These are phyloP conservation scores for Dalbergia oliveri DNA, from an alignment of 306 rosid genomes.

Conservation along the genomic window DNA sequence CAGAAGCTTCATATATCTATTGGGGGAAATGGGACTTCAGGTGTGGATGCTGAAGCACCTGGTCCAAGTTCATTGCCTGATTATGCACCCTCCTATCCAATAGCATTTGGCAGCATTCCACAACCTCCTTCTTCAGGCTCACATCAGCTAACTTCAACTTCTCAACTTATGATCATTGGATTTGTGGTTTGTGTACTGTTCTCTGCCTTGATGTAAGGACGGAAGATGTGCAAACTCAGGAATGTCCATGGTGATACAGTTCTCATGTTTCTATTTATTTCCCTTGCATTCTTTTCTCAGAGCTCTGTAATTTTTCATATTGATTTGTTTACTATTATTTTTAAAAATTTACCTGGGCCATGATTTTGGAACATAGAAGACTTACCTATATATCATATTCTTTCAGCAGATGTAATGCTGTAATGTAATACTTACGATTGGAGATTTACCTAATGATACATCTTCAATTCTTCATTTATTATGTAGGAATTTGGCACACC, in stretches of 20 bases:
- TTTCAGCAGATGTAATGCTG: slow-evolving; percentile 15
- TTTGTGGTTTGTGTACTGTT: slow-evolving; percentile 35
- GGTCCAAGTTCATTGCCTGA: slow-evolving; percentile 61
- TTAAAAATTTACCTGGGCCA: slow-evolving; percentile 15
- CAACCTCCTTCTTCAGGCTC: slow-evolving; percentile 56
- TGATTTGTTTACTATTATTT: not conserved
- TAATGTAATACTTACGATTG: slow-evolving; percentile 4
- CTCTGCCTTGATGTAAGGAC: slow-evolving; percentile 46
- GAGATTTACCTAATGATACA: slow-evolving; percentile 17
- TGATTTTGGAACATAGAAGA: slow-evolving; percentile 24
- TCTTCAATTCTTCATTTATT: slow-evolving; percentile 8
- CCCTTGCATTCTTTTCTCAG: slow-evolving; percentile 38
- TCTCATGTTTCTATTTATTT: not conserved
- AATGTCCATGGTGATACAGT: not conserved
- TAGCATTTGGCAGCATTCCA: slow-evolving; percentile 82
- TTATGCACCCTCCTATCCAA: slow-evolving; percentile 78
- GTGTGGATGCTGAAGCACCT: slow-evolving; percentile 50
- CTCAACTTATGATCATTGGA: slow-evolving; percentile 52
- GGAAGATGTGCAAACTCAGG: no score
- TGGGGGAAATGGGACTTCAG: slow-evolving; percentile 24
- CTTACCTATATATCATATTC: slow-evolving; percentile 14
- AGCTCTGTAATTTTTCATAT: slow-evolving; percentile 31
- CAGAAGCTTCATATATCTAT: slow-evolving; percentile 78
- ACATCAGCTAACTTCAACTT: slow-evolving; percentile 31
- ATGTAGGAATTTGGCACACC: slow-evolving; percentile 1